These are phyloP conservation scores for Xylariaceae sp. DNA, from an alignment of 2,329 filamentous ascomycete species.

Conservation along the genomic window DNA sequence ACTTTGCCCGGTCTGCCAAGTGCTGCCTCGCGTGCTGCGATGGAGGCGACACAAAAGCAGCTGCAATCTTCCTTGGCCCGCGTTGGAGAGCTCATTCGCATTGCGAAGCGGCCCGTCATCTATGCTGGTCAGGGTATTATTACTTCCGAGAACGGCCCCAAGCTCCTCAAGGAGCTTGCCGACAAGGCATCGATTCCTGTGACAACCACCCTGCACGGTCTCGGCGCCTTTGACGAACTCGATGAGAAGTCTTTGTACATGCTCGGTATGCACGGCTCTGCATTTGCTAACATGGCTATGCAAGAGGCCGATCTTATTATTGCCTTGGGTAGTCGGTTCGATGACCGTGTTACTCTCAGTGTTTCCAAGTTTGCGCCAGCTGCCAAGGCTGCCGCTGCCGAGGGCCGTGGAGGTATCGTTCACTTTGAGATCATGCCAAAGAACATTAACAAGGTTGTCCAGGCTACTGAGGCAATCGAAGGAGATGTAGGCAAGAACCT, in stretches of 20 bases:
- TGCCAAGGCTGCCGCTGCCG: slow-evolving; percentile 76
- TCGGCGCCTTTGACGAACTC: slow-evolving; percentile 88
- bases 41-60: slow-evolving; percentile 66
- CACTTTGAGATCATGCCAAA: slow-evolving; percentile 99
- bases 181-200: slow-evolving; percentile 91
- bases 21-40: slow-evolving; percentile 75
- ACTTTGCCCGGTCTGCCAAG: slow-evolving; percentile 76
- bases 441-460: slow-evolving; percentile 99
- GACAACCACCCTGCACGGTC: slow-evolving; percentile 89
- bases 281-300: slow-evolving; percentile 97
- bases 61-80: slow-evolving; percentile 68
- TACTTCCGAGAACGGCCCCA: slow-evolving; percentile 69
- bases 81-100: slow-evolving; percentile 77
- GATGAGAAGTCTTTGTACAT: slow-evolving; percentile 95
- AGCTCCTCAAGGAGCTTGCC: slow-evolving; percentile 75
- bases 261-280: slow-evolving; percentile 97
- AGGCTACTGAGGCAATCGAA: slow-evolving; percentile 91
- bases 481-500: slow-evolving; percentile 70
- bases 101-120: slow-evolving; percentile 88
- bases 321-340: slow-evolving; percentile 86
- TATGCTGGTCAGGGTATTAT: slow-evolving; percentile 92
- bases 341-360: slow-evolving; percentile 85
- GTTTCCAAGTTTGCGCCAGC: slow-evolving; percentile 83
- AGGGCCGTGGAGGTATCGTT: slow-evolving; percentile 87
- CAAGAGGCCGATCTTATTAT: slow-evolving; percentile 96